Evolutionary conservation across 176 grass and related monocot species (phyloP).

Genomic region (Aegilops speltoides): DNA sequence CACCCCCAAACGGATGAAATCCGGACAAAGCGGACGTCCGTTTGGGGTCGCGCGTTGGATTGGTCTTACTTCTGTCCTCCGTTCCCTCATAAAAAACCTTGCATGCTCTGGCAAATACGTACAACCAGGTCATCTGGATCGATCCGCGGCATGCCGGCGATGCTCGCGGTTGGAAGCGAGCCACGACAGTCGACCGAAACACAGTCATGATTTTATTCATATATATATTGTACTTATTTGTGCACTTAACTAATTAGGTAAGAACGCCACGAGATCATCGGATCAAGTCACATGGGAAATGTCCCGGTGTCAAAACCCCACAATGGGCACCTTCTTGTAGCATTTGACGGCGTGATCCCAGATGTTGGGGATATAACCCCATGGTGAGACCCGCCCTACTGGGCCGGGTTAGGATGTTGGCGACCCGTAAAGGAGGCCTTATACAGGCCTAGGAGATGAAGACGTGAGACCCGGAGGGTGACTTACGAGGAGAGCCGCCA

Average conservation of each 20-base stretch:
- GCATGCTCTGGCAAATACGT: background rate
- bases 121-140: background rate
- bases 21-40: too few relatives aligned
- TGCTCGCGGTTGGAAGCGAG: background rate
- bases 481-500: too few relatives aligned
- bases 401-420: too few relatives aligned
- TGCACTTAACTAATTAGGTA: background rate
- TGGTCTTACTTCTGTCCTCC: background rate
- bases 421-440: too few relatives aligned
- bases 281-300: background rate
- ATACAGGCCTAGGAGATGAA: too few relatives aligned
- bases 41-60: too few relatives aligned
- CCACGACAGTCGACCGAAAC: background rate
- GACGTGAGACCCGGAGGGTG: too few relatives aligned
- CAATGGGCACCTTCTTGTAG: slow-evolving; percentile 13
- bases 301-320: background rate
- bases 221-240: background rate
- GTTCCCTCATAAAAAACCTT: background rate
- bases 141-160: background rate
- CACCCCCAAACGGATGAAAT: too few relatives aligned
- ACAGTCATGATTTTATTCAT: background rate
- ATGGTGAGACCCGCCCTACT: too few relatives aligned
- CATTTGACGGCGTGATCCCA: background rate
- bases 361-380: too few relatives aligned
- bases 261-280: background rate